These are phyloP conservation scores for Asparagopsis taxiformis DNA, from an alignment of 31 red algal species.

Conservation along the genomic window DNA sequence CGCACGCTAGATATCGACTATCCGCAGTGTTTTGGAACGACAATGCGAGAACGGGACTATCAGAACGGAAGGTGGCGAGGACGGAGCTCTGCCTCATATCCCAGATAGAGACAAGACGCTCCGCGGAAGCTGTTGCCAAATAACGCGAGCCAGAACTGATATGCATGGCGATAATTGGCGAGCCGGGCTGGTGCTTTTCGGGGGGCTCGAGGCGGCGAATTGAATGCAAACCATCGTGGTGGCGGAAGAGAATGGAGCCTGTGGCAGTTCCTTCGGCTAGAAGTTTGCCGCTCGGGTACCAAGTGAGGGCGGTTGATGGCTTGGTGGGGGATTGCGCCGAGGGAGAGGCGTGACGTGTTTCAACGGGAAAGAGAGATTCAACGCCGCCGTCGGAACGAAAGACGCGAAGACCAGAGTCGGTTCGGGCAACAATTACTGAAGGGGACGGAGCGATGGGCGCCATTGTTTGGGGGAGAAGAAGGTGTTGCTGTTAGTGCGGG, in stretches of 20 bases:
- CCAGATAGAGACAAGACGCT: conserved; percentile 15
- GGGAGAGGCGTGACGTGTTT: not conserved
- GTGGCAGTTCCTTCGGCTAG: conserved; percentile 3
- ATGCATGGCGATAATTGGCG: not conserved
- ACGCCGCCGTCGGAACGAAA: not conserved
- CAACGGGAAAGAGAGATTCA: not conserved
- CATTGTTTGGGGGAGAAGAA: no score
- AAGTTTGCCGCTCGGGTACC: conserved; percentile 19
- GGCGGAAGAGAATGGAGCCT: conserved; percentile 4
- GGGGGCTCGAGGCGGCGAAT: not conserved
- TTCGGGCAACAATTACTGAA: not conserved
- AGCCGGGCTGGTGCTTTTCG: not conserved
- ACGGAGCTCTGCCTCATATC: conserved; percentile 10
- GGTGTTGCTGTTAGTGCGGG: no score
- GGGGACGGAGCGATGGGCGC: no score
- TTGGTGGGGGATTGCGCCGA: not conserved
- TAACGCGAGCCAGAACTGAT: conserved; percentile 13
- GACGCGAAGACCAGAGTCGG: not conserved
- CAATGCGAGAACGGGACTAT: conserved; percentile 1
- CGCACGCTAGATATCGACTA: conserved; percentile 27
- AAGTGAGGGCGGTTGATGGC: not conserved
- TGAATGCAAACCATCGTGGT: not conserved
- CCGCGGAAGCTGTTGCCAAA: conserved; percentile 3
- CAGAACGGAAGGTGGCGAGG: not conserved
- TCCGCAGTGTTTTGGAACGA: conserved; percentile 19